Base-by-base conservation (phyloP, 2,329 filamentous ascomycete genomes). In the Clarireedia sp. region DNA sequence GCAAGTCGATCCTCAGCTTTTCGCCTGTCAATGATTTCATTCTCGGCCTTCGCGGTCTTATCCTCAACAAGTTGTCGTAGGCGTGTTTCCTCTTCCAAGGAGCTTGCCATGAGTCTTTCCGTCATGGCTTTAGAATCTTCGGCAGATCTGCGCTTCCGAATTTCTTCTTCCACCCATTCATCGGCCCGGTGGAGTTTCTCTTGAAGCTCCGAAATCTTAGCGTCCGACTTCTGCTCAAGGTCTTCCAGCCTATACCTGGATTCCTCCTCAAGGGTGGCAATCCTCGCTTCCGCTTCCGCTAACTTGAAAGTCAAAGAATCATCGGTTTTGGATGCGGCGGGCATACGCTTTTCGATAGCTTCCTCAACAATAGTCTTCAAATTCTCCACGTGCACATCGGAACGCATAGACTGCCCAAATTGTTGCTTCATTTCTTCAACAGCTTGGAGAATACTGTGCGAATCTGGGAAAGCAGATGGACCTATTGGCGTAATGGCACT, bases 1-100 rank as follows among this genome's bases (percentile, higher is more conserved):
- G 84, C 80, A 14, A 89, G 74, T 58, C 81, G 81, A 65, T 91
- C 87, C 67, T 91, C 87, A 1, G 85, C 84, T 36, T 81, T 77
- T 53, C 86, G 80, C 57, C 87, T 81, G 48, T 73, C 72, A 45
- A 78, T 74, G 57, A 85, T 72, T 63, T 91, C 86, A 51, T 81
- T 72, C 59, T 90, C 85, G 1, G 78, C 79, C 55, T 79, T 78
- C 37, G 77, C 40, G 16, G 6, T 44, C 47, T 49, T 83, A 63
- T 89, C 84, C 26, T 87, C 83, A 46, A 86, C 72, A 24, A 80
- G 76, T 56, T 85, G 79, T 33, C 83, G 77, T 3, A 90, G 77
- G 49, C 83, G 79, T 59, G 79, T 78, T 59, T 87, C 84, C 66
- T 89, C 85, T 64, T 88, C 84, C 14, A 85, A 79, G 3, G 85